phyloP scores from a whole-genome alignment of 2,329 filamentous ascomycete genomes.

The Ophiostoma sp. region DNA sequence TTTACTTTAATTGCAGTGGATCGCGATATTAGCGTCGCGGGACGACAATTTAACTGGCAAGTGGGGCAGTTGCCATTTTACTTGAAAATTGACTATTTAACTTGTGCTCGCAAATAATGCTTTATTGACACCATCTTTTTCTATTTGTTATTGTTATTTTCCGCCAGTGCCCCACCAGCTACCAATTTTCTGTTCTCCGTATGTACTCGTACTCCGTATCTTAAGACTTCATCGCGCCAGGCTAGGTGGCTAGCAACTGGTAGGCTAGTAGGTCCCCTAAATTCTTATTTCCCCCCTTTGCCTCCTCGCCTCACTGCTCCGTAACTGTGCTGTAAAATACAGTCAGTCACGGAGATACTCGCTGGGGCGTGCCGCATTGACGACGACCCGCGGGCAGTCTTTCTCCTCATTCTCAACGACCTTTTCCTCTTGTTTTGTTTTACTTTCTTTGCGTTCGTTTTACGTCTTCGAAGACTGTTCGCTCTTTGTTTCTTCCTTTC shows the following conservation, averaged over 20 bases:
- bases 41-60: constrained; percentile 26
- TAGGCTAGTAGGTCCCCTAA: background rate
- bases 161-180: background rate
- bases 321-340: constrained; percentile 12
- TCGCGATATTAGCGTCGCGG: constrained; percentile 26
- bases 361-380: background rate
- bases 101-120: constrained; percentile 19
- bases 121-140: background rate
- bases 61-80: constrained; percentile 15
- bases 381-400: background rate
- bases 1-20: constrained; percentile 28
- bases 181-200: background rate
- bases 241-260: background rate
- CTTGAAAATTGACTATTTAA: constrained; percentile 9
- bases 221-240: background rate
- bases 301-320: background rate
- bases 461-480: no score
- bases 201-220: no score
- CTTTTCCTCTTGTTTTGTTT: constrained; percentile 5
- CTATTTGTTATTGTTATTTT: constrained; percentile 8
- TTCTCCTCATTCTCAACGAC: background rate
- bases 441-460: background rate
- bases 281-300: background rate
- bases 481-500: constrained; percentile 4
- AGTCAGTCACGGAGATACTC: background rate